Percentiles rank a stretch among this genome's conserved stretches.
phyloP scores from a whole-genome alignment of 129 eudicot genomes.

The Centaurea solstitialis region DNA sequence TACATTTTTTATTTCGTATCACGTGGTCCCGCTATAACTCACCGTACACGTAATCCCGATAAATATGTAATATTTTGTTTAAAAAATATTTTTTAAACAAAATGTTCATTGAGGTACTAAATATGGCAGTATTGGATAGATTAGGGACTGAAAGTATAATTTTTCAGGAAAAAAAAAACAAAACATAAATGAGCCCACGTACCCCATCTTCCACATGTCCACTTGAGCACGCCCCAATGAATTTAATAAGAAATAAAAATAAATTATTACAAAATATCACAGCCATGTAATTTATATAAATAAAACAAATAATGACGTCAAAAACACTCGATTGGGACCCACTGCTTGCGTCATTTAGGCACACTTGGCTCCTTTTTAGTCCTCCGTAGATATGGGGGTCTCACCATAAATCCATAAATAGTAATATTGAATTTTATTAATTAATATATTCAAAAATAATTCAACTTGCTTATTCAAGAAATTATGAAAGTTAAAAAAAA shows the following conservation, averaged over 20 bases:
- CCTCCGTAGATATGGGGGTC: not conserved
- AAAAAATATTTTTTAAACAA: not conserved
- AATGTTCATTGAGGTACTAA: not conserved
- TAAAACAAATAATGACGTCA: slow-evolving; percentile 8
- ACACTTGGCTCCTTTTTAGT: not conserved
- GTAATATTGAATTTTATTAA: no score
- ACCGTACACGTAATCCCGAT: not conserved
- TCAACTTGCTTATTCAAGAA: no score
- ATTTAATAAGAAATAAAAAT: not conserved
- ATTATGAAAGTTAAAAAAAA: no score
- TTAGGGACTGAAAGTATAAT: not conserved
- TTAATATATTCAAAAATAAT: no score
- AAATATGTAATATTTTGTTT: not conserved
- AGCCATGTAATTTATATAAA: not conserved
- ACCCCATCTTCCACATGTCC: not conserved
- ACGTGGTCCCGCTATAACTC: not conserved
- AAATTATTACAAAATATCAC: not conserved
- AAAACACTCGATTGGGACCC: not conserved
- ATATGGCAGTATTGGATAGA: not conserved
- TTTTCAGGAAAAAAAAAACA: not conserved
- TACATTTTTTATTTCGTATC: no score
- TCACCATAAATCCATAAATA: not conserved
- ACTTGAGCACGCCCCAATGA: not conserved
- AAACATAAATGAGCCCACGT: not conserved
- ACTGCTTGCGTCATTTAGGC: slow-evolving; percentile 7